A percentile compares a stretch with the other conserved stretches of the same genome.
phyloP scores from a whole-genome alignment of 768 basidiomycete species.

The Amyloporia xantha region DNA sequence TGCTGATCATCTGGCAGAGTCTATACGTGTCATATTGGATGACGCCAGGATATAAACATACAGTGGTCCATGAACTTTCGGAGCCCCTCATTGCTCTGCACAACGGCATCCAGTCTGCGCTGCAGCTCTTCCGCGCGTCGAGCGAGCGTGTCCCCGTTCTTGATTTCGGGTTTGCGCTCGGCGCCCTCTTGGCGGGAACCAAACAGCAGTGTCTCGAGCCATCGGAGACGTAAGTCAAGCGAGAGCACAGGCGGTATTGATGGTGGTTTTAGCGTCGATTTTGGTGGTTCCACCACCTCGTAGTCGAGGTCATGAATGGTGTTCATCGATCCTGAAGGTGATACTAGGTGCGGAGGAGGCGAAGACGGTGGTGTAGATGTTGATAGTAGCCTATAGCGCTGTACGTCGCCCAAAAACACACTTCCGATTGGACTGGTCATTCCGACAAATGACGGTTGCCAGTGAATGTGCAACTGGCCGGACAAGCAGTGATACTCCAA shows the following conservation, averaged over 20 bases:
- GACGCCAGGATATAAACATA: slow-evolving; percentile 28
- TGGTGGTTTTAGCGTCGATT: slow-evolving; percentile 1
- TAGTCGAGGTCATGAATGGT: slow-evolving; percentile 13
- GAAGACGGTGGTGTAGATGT: slow-evolving; percentile 46
- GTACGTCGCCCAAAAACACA: slow-evolving; percentile 75
- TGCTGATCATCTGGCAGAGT: slow-evolving; percentile 63
- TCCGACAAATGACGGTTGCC: too few relatives aligned
- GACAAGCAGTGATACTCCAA: too few relatives aligned
- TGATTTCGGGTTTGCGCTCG: slow-evolving; percentile 35
- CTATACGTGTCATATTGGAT: not conserved
- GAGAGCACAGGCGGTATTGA: slow-evolving; percentile 60
- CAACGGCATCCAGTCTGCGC: slow-evolving; percentile 44
- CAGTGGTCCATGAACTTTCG: slow-evolving; percentile 72
- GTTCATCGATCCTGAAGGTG: slow-evolving; percentile 13
- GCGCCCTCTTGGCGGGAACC: slow-evolving; percentile 47
- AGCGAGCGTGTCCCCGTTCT: slow-evolving; percentile 49
- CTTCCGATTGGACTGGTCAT: slow-evolving; percentile 45
- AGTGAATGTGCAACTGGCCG: too few relatives aligned
- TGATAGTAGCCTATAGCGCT: slow-evolving; percentile 54
- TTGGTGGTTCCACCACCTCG: slow-evolving; percentile 11
- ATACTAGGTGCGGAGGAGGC: slow-evolving; percentile 26
- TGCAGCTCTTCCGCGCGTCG: slow-evolving; percentile 58
- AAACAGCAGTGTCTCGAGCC: slow-evolving; percentile 72
- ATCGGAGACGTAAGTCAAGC: slow-evolving; percentile 67
- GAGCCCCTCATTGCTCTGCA: slow-evolving; percentile 65